Conservation (phyloP, 116 monocot genomes). For the Phalaenopsis hybrid region DNA sequence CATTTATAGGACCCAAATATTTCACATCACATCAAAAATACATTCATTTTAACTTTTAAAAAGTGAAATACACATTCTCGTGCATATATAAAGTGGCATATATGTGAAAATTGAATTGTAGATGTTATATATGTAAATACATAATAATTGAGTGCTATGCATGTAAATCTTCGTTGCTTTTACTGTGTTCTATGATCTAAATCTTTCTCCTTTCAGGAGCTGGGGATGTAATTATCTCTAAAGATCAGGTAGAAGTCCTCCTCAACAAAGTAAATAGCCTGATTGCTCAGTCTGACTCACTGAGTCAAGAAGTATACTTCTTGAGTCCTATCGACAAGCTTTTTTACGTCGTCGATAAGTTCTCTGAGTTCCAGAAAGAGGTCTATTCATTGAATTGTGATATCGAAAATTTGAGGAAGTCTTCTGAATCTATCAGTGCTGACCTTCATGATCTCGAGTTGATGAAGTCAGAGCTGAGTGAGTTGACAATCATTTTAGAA, state of each 20-base stretch:
- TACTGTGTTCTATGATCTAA: background rate
- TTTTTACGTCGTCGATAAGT: constrained; percentile 50
- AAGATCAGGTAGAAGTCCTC: constrained; percentile 45
- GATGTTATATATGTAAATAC: no score
- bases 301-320: constrained; percentile 11
- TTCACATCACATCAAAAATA: no score
- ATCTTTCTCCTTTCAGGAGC: constrained; percentile 28
- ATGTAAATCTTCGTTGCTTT: background rate
- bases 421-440: constrained; percentile 23
- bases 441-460: constrained; percentile 34
- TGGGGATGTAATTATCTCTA: constrained; percentile 24
- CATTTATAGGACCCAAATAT: no score
- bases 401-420: constrained; percentile 48
- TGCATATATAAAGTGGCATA: no score
- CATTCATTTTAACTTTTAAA: no score
- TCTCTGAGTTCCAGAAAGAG: constrained; percentile 31
- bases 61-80: no score
- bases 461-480: constrained; percentile 37
- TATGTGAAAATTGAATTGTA: no score
- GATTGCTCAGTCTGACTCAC: constrained; percentile 12
- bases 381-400: constrained; percentile 34
- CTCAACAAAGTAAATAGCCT: constrained; percentile 46
- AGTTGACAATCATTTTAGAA: constrained; percentile 42
- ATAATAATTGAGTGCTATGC: no score
- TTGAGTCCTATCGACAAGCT: constrained; percentile 60